These are phyloP conservation scores for Sphenostylis stenocarpa DNA, from an alignment of 306 rosid species.

Conservation along the genomic window DNA sequence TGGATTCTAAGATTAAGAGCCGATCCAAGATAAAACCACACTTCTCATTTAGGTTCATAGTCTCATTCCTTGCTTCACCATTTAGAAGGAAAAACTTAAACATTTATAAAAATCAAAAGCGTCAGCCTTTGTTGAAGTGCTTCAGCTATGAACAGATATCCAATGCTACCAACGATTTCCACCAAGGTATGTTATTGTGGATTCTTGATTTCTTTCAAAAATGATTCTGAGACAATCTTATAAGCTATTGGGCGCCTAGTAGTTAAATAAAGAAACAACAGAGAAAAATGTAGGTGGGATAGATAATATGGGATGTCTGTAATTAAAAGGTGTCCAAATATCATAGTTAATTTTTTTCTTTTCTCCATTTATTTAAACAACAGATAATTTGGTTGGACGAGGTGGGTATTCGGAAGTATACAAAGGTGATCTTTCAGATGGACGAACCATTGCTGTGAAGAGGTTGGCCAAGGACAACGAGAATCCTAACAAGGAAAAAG, in stretches of 20 bases:
- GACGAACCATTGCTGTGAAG: slow-evolving; percentile 78
- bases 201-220: too few species aligned
- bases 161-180: slow-evolving; percentile 73
- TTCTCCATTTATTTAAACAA: not conserved
- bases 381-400: slow-evolving; percentile 76
- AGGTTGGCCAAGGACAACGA: slow-evolving; percentile 80
- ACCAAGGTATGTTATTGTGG: slow-evolving; percentile 52
- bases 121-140: slow-evolving; percentile 69
- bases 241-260: too few species aligned
- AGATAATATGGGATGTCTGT: too few species aligned
- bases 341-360: not conserved
- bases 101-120: slow-evolving; percentile 40
- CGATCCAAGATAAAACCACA: slow-evolving; percentile 43
- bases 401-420: slow-evolving; percentile 97
- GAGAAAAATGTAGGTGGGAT: too few species aligned
- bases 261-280: too few species aligned
- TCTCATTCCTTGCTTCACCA: slow-evolving; percentile 70
- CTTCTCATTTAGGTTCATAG: slow-evolving; percentile 58
- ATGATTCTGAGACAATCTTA: not conserved
- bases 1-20: slow-evolving; percentile 24
- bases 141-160: slow-evolving; percentile 69
- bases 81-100: slow-evolving; percentile 51
- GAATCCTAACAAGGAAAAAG: slow-evolving; percentile 79
- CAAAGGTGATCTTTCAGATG: slow-evolving; percentile 67
- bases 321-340: too few species aligned